Percentiles rank a stretch among this genome's conserved stretches.
Evolutionary conservation across 2,329 filamentous ascomycete genomes (phyloP).

Genomic region (Emergomyces pasteurianus): DNA sequence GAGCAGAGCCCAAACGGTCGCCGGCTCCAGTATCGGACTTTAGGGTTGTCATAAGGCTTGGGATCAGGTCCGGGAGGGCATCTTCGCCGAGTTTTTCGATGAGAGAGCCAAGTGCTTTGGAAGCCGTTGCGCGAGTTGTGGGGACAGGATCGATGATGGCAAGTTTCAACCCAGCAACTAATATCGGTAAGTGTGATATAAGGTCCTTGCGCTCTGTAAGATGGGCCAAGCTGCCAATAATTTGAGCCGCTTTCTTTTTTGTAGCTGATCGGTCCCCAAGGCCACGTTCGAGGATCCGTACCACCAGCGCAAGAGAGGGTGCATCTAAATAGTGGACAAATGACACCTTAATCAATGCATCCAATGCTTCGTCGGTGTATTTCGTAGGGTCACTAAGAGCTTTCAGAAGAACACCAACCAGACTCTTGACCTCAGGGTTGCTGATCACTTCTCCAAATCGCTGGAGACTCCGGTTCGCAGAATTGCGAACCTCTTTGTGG

Average conservation of each 20-base stretch:
- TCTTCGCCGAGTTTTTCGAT: slow-evolving; percentile 98
- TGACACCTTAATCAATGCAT: slow-evolving; percentile 91
- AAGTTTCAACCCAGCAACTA: slow-evolving; percentile 78
- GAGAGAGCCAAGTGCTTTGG: slow-evolving; percentile 88
- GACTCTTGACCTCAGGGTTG: slow-evolving; percentile 90
- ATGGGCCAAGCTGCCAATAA: slow-evolving; percentile 95
- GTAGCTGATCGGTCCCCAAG: slow-evolving; percentile 83
- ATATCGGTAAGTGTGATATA: slow-evolving; percentile 75
- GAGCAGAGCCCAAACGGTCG: slow-evolving; percentile 88
- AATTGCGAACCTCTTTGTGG: slow-evolving; percentile 88
- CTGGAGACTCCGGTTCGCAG: slow-evolving; percentile 91
- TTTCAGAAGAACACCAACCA: slow-evolving; percentile 86
- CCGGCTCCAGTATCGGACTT: slow-evolving; percentile 95
- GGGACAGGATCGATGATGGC: slow-evolving; percentile 93
- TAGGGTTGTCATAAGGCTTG: slow-evolving; percentile 92
- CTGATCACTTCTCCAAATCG: slow-evolving; percentile 97
- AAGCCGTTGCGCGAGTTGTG: slow-evolving; percentile 89
- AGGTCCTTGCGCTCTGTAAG: slow-evolving; percentile 94
- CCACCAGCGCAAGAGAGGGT: slow-evolving; percentile 85
- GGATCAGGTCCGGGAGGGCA: slow-evolving; percentile 90
- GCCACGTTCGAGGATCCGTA: slow-evolving; percentile 88
- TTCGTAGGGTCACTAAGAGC: slow-evolving; percentile 95
- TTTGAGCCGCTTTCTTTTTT: slow-evolving; percentile 91
- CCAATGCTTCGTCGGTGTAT: slow-evolving; percentile 88
- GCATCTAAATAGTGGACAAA: slow-evolving; percentile 98